Conservation (phyloP, 1,284 basidiomycete species). For the Schizophyllum commune region DNA sequence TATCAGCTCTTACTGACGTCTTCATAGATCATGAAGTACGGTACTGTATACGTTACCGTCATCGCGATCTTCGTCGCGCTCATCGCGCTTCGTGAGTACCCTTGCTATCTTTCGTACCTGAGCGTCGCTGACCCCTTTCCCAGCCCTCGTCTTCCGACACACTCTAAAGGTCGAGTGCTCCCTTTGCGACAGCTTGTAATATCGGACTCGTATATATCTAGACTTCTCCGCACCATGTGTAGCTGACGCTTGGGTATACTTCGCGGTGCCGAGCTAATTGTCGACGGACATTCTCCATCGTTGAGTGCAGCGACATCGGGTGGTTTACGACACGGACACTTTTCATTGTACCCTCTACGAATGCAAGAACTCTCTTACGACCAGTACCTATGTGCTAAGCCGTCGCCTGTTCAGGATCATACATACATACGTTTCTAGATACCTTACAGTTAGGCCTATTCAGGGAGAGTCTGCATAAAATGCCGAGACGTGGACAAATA, state of each 20-base stretch:
- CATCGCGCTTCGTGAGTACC: constrained; percentile 63
- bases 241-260: constrained; percentile 6
- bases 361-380: background rate
- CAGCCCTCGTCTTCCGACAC: constrained; percentile 57
- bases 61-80: constrained; percentile 75
- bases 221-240: constrained; percentile 23
- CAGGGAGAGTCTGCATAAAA: background rate
- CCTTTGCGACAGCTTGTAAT: constrained; percentile 63
- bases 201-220: constrained; percentile 18
- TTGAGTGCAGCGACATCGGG: background rate
- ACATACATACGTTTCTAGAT: background rate
- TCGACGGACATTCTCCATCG: background rate
- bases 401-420: background rate
- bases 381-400: background rate
- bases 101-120: background rate
- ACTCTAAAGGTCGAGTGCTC: constrained; percentile 53
- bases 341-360: background rate
- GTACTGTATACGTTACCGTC: constrained; percentile 66
- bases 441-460: background rate
- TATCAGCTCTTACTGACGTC: constrained; percentile 6
- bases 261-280: background rate
- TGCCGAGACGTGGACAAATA: background rate
- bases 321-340: background rate
- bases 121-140: constrained; percentile 8
- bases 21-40: constrained; percentile 64